Percentiles rank a stretch among this genome's conserved stretches.
Evolutionary conservation across 352 stramenopile genomes (phyloP).

Genomic region (Phytophthora ohioensis): DNA sequence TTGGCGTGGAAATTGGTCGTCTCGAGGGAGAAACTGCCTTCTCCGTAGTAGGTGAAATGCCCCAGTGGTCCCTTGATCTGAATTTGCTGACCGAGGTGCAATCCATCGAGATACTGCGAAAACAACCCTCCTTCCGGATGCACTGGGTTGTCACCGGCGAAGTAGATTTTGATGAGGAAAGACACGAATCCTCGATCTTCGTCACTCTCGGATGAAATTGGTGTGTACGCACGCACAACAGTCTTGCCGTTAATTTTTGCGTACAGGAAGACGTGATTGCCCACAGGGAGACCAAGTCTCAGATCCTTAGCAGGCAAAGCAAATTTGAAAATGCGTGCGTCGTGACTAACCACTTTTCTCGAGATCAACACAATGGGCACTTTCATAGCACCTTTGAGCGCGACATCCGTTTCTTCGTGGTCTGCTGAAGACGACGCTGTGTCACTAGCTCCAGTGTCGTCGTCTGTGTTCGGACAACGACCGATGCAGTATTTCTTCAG

Average conservation of each 20-base stretch:
- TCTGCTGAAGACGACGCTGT: conserved; percentile 33
- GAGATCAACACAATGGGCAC: conserved; percentile 61
- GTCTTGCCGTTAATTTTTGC: conserved; percentile 74
- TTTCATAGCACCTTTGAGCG: conserved; percentile 36
- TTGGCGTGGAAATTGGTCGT: conserved; percentile 31
- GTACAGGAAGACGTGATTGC: conserved; percentile 93
- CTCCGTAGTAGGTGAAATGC: conserved; percentile 59
- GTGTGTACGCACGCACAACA: conserved; percentile 91
- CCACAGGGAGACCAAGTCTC: conserved; percentile 87
- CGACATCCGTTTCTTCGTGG: conserved; percentile 37
- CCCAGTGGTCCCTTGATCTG: conserved; percentile 90
- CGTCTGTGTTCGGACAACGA: conserved; percentile 26
- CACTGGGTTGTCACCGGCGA: conserved; percentile 66
- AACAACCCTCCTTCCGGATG: conserved; percentile 90
- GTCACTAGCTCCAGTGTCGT: conserved; percentile 21
- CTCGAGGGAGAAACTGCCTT: conserved; percentile 49
- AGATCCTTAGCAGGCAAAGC: conserved; percentile 82
- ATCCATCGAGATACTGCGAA: conserved; percentile 83
- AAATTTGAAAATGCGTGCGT: conserved; percentile 89
- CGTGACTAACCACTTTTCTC: conserved; percentile 69
- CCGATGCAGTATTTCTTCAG: conserved; percentile 94
- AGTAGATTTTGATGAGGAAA: conserved; percentile 94
- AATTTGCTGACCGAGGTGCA: conserved; percentile 86
- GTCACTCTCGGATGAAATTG: conserved; percentile 81
- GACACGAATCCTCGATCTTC: conserved; percentile 91